phyloP scores from a whole-genome alignment of 345 rosid species.

The Angophora floribunda region DNA sequence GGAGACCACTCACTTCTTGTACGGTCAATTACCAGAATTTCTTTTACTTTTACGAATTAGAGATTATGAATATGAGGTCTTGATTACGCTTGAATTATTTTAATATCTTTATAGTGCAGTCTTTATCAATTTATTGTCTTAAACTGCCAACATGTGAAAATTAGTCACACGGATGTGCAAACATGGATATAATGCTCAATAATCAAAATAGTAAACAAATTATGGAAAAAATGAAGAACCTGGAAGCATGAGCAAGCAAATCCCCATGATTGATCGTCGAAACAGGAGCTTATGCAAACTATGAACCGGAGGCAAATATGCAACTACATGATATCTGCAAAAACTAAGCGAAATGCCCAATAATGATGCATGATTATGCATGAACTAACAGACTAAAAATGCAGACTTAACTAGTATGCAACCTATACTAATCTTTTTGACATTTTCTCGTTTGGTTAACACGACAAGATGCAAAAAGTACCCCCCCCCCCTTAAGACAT shows the following conservation, averaged over 20 bases:
- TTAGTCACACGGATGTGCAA: neutral
- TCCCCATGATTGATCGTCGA: neutral
- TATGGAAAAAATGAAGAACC: neutral
- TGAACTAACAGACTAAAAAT: neutral
- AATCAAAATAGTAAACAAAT: neutral
- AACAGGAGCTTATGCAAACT: neutral
- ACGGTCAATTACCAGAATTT: neutral
- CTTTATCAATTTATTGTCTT: neutral
- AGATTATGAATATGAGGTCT: fast-evolving
- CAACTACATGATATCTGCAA: neutral
- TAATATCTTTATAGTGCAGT: neutral
- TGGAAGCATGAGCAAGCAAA: neutral
- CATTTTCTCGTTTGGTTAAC: neutral
- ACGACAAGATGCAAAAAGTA: neutral
- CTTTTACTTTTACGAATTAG: neutral
- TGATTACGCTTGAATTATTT: neutral
- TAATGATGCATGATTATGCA: neutral
- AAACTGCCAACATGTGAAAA: neutral
- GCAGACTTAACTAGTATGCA: neutral
- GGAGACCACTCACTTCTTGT: neutral
- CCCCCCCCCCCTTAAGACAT: neutral
- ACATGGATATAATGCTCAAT: neutral
- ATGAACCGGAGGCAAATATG: neutral
- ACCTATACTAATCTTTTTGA: neutral
- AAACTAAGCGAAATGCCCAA: neutral